phyloP scores from a whole-genome alignment of 202 grass and related monocot species.

The Carex arenaria region DNA sequence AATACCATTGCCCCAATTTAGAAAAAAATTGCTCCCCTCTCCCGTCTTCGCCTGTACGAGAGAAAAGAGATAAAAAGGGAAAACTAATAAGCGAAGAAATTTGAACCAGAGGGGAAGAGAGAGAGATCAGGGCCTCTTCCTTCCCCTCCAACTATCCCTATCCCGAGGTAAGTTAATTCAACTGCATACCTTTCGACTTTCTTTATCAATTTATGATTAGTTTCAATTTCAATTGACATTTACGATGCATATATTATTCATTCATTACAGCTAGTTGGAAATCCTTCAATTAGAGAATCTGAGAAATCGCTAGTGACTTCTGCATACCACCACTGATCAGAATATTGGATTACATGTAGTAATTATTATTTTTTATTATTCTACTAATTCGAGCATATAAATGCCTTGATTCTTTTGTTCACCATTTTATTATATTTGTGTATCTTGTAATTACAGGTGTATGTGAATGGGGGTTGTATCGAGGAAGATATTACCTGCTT shows the following conservation, averaged over 20 bases:
- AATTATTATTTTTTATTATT: no score
- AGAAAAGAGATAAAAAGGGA: slow-evolving; percentile 11
- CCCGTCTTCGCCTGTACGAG: neutral
- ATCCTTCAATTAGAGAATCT: neutral
- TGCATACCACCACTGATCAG: neutral
- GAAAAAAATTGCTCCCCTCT: neutral
- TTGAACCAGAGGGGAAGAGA: slow-evolving; percentile 17
- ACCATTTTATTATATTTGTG: neutral
- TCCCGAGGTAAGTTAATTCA: slow-evolving; percentile 19
- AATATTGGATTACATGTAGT: neutral
- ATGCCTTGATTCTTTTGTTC: neutral
- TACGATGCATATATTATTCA: neutral
- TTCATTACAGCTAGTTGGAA: slow-evolving; percentile 11
- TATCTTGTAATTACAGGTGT: neutral
- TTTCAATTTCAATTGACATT: slow-evolving; percentile 1
- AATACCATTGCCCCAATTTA: slow-evolving; percentile 13
- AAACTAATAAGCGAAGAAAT: neutral
- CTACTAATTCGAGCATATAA: neutral
- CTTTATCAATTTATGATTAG: neutral
- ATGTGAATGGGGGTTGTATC: slow-evolving; percentile 70
- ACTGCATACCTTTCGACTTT: neutral
- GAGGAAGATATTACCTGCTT: slow-evolving; percentile 54
- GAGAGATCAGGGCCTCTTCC: slow-evolving; percentile 22
- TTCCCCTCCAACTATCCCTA: slow-evolving; percentile 16
- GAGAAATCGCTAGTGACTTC: neutral